phyloP scores from a whole-genome alignment of 1,139 yeast genomes.

The Magnusiomyces suaveolens region DNA sequence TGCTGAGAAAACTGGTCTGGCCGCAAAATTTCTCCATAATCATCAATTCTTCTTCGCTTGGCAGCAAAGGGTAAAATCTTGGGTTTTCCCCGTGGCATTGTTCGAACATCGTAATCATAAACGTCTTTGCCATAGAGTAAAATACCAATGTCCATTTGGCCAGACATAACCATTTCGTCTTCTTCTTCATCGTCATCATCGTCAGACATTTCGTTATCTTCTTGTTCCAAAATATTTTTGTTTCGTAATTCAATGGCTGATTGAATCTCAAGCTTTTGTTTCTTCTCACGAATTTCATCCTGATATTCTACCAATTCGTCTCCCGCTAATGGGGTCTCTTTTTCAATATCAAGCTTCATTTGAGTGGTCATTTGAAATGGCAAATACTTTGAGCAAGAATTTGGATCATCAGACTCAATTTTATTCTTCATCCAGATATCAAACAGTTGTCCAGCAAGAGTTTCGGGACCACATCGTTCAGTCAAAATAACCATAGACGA shows the following conservation, averaged over 20 bases:
- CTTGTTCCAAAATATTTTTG: slow-evolving; percentile 45
- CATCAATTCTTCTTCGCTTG: slow-evolving; percentile 57
- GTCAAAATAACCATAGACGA: slow-evolving; percentile 66
- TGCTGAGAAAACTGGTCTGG: slow-evolving; percentile 43
- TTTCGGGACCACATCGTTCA: slow-evolving; percentile 40
- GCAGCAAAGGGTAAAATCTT: slow-evolving; percentile 70
- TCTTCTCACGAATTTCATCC: slow-evolving; percentile 27
- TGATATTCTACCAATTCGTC: slow-evolving; percentile 29
- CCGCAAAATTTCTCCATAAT: slow-evolving; percentile 70
- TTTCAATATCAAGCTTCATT: slow-evolving; percentile 18
- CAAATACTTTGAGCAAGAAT: slow-evolving; percentile 4
- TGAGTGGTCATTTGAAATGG: slow-evolving; percentile 20
- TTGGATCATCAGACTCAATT: slow-evolving; percentile 10
- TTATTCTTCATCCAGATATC: slow-evolving; percentile 43
- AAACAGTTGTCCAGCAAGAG: slow-evolving; percentile 41
- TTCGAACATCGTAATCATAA: slow-evolving; percentile 55
- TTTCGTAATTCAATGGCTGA: slow-evolving; percentile 50
- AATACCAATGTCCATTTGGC: slow-evolving; percentile 28
- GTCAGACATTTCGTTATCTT: slow-evolving; percentile 27
- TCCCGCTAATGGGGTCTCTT: slow-evolving; percentile 30
- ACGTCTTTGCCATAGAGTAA: slow-evolving; percentile 33
- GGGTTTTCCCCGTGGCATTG: slow-evolving; percentile 49
- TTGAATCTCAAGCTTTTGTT: slow-evolving; percentile 42
- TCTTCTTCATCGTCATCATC: slow-evolving; percentile 30
- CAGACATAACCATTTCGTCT: slow-evolving; percentile 16